Percentiles rank a stretch among this genome's conserved stretches.
Conservation (phyloP, 768 basidiomycete species). For the button mushroom (Agaricus bisporus) region DNA sequence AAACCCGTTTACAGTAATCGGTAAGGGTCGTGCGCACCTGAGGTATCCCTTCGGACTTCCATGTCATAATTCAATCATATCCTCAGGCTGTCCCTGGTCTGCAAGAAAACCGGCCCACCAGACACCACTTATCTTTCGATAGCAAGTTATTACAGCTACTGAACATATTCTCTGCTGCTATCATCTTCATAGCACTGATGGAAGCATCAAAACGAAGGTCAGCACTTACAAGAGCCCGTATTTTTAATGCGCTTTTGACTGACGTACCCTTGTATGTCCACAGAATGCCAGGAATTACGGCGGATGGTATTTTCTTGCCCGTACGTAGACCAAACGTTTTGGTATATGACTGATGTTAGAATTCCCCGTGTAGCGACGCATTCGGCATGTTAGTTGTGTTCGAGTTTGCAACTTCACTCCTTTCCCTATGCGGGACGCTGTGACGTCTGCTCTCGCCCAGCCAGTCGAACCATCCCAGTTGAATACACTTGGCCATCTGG, state of each 20-base stretch:
- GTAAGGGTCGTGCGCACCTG: not conserved
- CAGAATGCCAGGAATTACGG: not conserved
- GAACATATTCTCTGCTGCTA: no score
- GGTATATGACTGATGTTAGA: not conserved
- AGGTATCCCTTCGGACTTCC: not conserved
- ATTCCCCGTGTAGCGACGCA: constrained; percentile 43
- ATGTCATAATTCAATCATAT: not conserved
- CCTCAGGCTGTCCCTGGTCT: not conserved
- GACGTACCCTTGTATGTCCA: not conserved
- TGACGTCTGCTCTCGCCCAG: constrained; percentile 68
- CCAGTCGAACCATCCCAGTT: constrained; percentile 61
- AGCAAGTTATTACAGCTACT: no score
- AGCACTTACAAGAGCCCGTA: no score
- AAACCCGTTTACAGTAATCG: not conserved
- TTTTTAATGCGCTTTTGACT: not conserved
- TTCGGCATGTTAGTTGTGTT: constrained; percentile 67
- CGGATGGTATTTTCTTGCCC: constrained; percentile 3
- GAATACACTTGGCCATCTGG: constrained; percentile 38
- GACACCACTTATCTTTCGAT: not conserved
- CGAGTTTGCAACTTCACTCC: constrained; percentile 82
- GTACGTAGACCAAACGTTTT: constrained; percentile 5
- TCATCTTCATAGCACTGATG: no score
- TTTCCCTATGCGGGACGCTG: constrained; percentile 72
- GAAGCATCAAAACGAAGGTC: no score
- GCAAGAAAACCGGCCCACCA: not conserved